phyloP scores from a whole-genome alignment of 2,329 filamentous ascomycete species.

The Bisporella sp. region DNA sequence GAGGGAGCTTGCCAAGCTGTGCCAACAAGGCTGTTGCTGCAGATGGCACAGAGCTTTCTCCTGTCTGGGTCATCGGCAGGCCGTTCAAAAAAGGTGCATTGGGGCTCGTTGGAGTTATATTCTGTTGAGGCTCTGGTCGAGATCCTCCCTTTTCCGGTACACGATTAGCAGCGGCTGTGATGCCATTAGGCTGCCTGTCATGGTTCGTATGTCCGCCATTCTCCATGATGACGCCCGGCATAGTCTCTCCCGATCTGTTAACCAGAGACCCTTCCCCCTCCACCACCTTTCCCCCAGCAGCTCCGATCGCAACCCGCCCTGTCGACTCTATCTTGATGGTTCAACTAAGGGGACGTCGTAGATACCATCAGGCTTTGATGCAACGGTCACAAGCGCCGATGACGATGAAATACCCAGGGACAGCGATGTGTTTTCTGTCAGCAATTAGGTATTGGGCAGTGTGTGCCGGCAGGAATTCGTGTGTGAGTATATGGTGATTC shows the following conservation, averaged over 20 bases:
- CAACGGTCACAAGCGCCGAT: no score
- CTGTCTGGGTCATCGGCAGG: conserved; percentile 6
- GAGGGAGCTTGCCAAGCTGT: conserved; percentile 51
- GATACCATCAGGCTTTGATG: no score
- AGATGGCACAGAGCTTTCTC: not conserved
- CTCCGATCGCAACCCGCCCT: conserved; percentile 18
- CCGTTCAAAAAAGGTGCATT: conserved; percentile 18
- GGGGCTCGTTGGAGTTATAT: conserved; percentile 22
- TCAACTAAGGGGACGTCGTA: conserved; percentile 3
- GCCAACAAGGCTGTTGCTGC: conserved; percentile 19
- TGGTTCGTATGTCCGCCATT: conserved; percentile 49
- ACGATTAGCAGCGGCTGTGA: conserved; percentile 28
- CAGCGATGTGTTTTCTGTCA: no score
- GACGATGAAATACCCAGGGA: no score
- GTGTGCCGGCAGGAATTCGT: no score
- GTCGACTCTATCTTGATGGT: conserved; percentile 29
- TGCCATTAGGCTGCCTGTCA: conserved; percentile 42
- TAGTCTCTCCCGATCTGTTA: conserved; percentile 26
- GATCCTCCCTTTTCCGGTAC: conserved; percentile 26
- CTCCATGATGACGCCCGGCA: conserved; percentile 52
- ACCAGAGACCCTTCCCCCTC: conserved; percentile 18
- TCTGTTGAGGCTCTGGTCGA: conserved; percentile 21
- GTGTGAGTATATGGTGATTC: no score
- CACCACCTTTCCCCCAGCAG: conserved; percentile 19
- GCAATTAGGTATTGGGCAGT: no score